Conservation (phyloP, 768 basidiomycete genomes). For the Hygrophoropsis aurantiaca region DNA sequence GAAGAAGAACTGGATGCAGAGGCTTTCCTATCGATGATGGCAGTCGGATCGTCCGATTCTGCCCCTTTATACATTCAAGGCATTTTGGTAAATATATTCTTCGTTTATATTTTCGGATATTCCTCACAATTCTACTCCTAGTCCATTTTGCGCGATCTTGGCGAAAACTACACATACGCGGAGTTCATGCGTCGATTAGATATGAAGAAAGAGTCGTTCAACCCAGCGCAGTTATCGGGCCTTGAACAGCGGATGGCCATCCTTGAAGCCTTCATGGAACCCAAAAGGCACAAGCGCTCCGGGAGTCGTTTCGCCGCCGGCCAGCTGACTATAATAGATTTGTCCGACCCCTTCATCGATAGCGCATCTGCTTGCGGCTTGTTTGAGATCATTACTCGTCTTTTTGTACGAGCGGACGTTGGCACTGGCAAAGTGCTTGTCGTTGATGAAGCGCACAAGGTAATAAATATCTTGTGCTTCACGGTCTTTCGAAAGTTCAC, state of each 20-base stretch:
- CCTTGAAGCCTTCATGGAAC: constrained; percentile 55
- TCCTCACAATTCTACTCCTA: constrained; percentile 19
- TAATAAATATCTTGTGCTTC: constrained; percentile 22
- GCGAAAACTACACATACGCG: constrained; percentile 54
- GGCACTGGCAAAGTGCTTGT: constrained; percentile 67
- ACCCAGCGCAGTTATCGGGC: constrained; percentile 51
- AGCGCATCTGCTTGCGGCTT: constrained; percentile 63
- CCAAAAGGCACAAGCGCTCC: constrained; percentile 11
- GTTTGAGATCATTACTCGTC: constrained; percentile 66
- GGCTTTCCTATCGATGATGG: constrained; percentile 76
- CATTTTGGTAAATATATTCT: constrained; percentile 48
- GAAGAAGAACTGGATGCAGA: constrained; percentile 66
- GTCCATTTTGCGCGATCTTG: constrained; percentile 63
- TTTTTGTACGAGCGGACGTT: constrained; percentile 62
- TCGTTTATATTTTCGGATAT: not conserved
- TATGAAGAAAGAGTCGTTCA: constrained; percentile 49
- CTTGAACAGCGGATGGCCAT: constrained; percentile 66
- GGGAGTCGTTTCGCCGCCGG: constrained; percentile 50
- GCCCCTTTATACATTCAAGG: constrained; percentile 72
- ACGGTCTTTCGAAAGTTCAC: not conserved
- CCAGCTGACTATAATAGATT: constrained; percentile 64
- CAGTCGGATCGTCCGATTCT: constrained; percentile 56
- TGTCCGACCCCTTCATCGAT: constrained; percentile 76
- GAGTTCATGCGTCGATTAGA: constrained; percentile 50
- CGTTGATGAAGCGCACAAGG: constrained; percentile 78